Evolutionary conservation across 2,329 filamentous ascomycete species (phyloP), one percentile per base, ranked within the genome.

Genomic region (Blastomyces parvus): DNA sequence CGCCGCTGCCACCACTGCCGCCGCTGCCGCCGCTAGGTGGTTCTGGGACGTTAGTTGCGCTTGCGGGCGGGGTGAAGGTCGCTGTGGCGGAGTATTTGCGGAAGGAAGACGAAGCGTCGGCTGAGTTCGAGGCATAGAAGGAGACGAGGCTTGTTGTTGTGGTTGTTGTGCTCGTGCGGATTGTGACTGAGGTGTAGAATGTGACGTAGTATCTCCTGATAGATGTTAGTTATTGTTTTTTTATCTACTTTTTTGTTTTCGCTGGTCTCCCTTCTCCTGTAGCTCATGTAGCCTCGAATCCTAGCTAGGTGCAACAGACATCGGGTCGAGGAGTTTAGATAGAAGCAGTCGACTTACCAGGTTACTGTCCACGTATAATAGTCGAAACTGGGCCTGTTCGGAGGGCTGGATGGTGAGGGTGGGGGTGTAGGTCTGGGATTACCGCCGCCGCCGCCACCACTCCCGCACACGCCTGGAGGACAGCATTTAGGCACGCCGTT

Each of bases 361-460:
- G 57, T 59, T 33, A 59, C 25, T 9, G 57, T 59, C 57, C 57
- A 59, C 3, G 57, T 59, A 40, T 46, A 59, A 33, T 59, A 59
- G 14, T 27, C 40, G 27, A 25, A 38, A 40, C 33, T 40, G 13
- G 33, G 27, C 13, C 27, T 38, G 2, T n/a, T 57, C 30, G 36
- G 30, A 33, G n/a, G 30, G n/a, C 11, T 57, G 2, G 33, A 7
- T 33, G 33, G n/a, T 0, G 40, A 27, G 2, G 33, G 33, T 33
- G 33, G n/a, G 0, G 40, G 42, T 19, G 22, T 46, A 33, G 40
- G 13, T 30, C 40, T 36, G 27, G 9, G 17, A 14, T 40, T 46
- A 19, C 57, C 38, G 38, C 55, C 33, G 55, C 55, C 55, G n/a
- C 55, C 53, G n/a, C 22, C 56, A 25, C 19, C 38, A 3, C n/a